phyloP scores from a whole-genome alignment of 331 rosid genomes.

The Acacia concinna region DNA sequence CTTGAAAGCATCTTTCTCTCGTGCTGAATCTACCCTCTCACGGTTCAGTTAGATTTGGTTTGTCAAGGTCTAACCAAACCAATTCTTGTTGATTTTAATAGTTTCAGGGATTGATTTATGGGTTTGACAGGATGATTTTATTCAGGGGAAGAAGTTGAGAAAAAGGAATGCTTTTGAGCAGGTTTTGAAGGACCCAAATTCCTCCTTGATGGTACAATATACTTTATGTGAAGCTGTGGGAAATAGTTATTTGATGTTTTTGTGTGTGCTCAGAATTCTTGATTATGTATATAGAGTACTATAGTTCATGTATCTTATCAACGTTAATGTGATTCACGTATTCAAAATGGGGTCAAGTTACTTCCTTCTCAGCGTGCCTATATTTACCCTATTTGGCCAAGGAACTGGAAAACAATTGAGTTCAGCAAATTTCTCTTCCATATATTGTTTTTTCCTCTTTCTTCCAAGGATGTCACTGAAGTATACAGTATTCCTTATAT shows the following conservation, averaged over 20 bases:
- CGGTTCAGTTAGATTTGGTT: not conserved
- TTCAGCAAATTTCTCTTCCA: not conserved
- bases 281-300: not conserved
- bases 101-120: conserved; percentile 26
- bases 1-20: not conserved
- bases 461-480: not conserved
- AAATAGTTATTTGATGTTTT: not conserved
- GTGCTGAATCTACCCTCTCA: not conserved
- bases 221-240: not conserved
- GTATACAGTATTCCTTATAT: not conserved
- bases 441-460: not conserved
- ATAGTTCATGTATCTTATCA: not conserved
- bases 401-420: not conserved
- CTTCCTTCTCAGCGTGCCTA: not conserved
- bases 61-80: not conserved
- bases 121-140: conserved; percentile 63
- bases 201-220: conserved; percentile 63
- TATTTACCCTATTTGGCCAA: not conserved
- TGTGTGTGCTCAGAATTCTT: not conserved
- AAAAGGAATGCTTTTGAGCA: conserved; percentile 77
- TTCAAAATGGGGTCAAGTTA: not conserved
- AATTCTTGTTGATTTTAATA: not conserved
- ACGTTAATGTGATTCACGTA: not conserved
- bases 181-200: conserved; percentile 31
- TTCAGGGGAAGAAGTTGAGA: conserved; percentile 83